Evolutionary conservation across 2,329 filamentous ascomycete genomes (phyloP).

Genomic region (Arthroderma sp.): DNA sequence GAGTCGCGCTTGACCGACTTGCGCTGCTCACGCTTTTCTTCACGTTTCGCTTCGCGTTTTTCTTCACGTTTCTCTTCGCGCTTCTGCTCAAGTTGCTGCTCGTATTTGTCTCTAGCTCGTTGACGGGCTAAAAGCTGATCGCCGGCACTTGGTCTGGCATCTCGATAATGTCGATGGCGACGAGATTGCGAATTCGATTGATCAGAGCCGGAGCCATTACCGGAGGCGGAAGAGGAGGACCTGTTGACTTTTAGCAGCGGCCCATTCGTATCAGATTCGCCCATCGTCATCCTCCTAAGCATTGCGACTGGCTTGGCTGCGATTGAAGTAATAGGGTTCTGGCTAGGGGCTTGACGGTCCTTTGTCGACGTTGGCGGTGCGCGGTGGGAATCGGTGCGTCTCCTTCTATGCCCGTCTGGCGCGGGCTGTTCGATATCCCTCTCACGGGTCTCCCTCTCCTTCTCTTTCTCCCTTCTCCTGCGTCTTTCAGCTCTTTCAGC

Average conservation of each 20-base stretch:
- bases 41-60: background rate
- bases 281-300: constrained; percentile 23
- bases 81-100: too few relatives aligned
- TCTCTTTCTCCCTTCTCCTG: constrained; percentile 12
- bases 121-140: too few relatives aligned
- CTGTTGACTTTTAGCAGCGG: constrained; percentile 27
- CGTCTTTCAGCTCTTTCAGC: constrained; percentile 13
- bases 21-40: constrained; percentile 1
- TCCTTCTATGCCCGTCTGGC: constrained; percentile 4
- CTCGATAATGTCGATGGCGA: too few relatives aligned
- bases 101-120: too few relatives aligned
- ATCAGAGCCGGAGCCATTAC: too few relatives aligned
- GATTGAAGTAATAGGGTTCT: constrained; percentile 14
- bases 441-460: constrained; percentile 13
- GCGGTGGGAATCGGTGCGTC: background rate
- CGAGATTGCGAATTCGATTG: too few relatives aligned
- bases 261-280: constrained; percentile 27
- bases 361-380: constrained; percentile 11
- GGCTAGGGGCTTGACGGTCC: constrained; percentile 13
- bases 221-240: too few relatives aligned
- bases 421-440: constrained; percentile 10
- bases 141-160: too few relatives aligned
- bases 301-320: constrained; percentile 14
- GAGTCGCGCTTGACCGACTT: background rate
- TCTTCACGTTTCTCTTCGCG: background rate